These are phyloP conservation scores for Salix udensis DNA, from an alignment of 345 rosid genomes.

Conservation along the genomic window DNA sequence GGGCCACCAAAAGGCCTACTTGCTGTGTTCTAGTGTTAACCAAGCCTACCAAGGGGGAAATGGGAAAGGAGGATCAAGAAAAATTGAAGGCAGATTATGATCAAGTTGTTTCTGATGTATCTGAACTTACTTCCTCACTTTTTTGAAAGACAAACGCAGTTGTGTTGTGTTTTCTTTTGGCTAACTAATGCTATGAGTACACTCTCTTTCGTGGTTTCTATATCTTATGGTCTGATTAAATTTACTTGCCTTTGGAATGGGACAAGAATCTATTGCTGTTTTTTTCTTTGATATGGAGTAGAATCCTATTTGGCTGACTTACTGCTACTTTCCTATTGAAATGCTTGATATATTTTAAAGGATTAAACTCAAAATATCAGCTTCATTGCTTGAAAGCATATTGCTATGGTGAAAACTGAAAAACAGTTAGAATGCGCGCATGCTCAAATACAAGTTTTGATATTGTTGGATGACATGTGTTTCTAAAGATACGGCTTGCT, in stretches of 20 bases:
- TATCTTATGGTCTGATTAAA: neutral
- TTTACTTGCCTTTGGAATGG: neutral
- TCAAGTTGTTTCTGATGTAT: slow-evolving; percentile 13
- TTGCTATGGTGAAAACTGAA: neutral
- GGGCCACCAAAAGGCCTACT: slow-evolving; percentile 15
- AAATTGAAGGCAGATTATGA: slow-evolving; percentile 11
- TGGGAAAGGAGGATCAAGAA: slow-evolving; percentile 5
- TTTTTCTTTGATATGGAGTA: neutral
- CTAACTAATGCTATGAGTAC: neutral
- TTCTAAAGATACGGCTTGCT: too few species aligned
- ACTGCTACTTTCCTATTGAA: neutral
- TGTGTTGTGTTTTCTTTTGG: neutral
- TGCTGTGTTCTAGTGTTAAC: slow-evolving; percentile 19
- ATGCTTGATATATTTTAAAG: neutral
- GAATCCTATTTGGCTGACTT: neutral
- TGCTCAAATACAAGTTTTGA: neutral
- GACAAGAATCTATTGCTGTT: neutral
- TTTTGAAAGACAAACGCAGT: neutral
- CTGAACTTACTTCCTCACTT: slow-evolving; percentile 10
- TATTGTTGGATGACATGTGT: neutral
- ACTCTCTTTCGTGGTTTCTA: neutral
- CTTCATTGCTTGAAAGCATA: neutral
- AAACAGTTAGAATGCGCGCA: neutral
- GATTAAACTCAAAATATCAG: neutral
- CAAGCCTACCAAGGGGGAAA: slow-evolving; percentile 10